Evolutionary conservation across 2,329 filamentous ascomycete genomes (phyloP), one percentile per base, ranked within the genome.

Genomic region (Teratosphaeria zuluensis): DNA sequence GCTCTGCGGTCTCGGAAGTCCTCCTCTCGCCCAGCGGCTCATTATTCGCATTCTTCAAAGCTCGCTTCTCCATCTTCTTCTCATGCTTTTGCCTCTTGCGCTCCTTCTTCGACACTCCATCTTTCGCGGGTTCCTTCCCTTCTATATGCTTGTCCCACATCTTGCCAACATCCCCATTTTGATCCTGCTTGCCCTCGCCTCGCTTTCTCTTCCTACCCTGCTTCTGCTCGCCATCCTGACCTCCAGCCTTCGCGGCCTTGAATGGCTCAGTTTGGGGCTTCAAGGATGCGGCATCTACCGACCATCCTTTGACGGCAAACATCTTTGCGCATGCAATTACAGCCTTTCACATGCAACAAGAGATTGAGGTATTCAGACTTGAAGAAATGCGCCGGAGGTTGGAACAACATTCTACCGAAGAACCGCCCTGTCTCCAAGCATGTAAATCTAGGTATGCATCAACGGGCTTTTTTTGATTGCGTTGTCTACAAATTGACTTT

Each of bases 261-360:
- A 69, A 60, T 16, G 70, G 67, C 61, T 80, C 77, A 19, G 78
- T 81, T 74, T 96, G 90, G 32, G 84, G 75, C 74, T 90, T 90
- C 63, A 95, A 82, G 56, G 77, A 78, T 64, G 85, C 83, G 62
- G 86, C 81, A 58, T 89, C 84, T 38, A 96, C 80, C 46, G 90
- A 90, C 92, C 92, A 96, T 66, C 94, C 94, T 69, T 89, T 89
- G 32, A 97, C 92, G 9, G 91, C 87, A 74, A 97, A 97, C 92
- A 97, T 92, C 21, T n/a, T 42, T 58, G 54, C 32, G 53, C n/a
- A 52, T 24, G 24, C 35, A 16, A 42, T n/a, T 16, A 16, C 35
- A 42, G 11, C 14, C 35, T 42, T 48, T 7, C 42, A 21, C 42
- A 21, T 48, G n/a, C 16, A 48, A 48, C 16, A 48, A 19, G 16